Percentiles rank a stretch among this genome's conserved stretches.
These are phyloP conservation scores for Aurinia saxatilis DNA, from an alignment of 345 rosid species.

Conservation along the genomic window DNA sequence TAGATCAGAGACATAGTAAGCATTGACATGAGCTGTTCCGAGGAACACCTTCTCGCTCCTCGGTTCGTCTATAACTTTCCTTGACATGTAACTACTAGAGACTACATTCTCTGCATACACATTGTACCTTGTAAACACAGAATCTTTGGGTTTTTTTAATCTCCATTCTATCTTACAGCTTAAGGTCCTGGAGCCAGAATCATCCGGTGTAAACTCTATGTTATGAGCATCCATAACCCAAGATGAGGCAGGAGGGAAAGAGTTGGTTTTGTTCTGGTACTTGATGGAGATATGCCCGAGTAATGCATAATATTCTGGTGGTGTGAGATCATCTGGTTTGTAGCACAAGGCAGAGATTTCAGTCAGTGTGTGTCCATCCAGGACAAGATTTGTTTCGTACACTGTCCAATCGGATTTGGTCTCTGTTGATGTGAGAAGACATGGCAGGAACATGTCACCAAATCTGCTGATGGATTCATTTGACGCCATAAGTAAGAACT, in stretches of 20 bases:
- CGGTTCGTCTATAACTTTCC: conserved; percentile 11
- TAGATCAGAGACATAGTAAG: conserved; percentile 51
- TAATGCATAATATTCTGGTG: conserved; percentile 39
- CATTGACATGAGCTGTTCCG: conserved; percentile 51
- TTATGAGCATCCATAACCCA: conserved; percentile 47
- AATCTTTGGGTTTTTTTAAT: conserved; percentile 26
- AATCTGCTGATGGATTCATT: conserved; percentile 30
- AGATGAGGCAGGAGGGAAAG: conserved; percentile 44
- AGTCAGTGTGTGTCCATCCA: conserved; percentile 41
- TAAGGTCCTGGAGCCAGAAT: conserved; percentile 32
- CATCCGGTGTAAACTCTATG: conserved; percentile 30
- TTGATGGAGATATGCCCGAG: conserved; percentile 53
- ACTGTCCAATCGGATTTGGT: conserved; percentile 39
- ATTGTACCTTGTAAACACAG: conserved; percentile 40
- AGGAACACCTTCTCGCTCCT: conserved; percentile 31
- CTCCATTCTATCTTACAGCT: conserved; percentile 53
- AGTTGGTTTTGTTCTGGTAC: conserved; percentile 21
- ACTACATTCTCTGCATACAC: conserved; percentile 42
- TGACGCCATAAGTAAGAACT: conserved; percentile 46
- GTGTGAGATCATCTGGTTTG: conserved; percentile 23
- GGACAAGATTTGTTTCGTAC: conserved; percentile 34
- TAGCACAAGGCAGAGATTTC: conserved; percentile 59
- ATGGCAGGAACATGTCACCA: conserved; percentile 34
- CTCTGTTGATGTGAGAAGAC: conserved; percentile 20
- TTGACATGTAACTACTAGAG: not conserved